A percentile compares a stretch with the other conserved stretches of the same genome.
Evolutionary conservation across 2,329 filamentous ascomycete species (phyloP).

Genomic region (Fusarium guadeloupense): DNA sequence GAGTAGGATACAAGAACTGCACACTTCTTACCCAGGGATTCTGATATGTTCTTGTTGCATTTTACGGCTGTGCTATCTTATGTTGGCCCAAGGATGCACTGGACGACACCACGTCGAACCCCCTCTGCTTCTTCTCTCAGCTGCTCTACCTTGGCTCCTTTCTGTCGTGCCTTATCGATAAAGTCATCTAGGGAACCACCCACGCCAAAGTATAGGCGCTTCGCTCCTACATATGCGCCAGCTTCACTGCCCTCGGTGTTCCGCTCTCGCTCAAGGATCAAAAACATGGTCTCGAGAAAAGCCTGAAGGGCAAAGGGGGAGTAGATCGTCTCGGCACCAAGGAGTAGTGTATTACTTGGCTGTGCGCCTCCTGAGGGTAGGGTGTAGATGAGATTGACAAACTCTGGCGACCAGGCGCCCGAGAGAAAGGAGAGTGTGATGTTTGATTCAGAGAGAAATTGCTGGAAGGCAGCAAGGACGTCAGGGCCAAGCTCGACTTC

Average conservation of each 20-base stretch:
- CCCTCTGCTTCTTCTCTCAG: conserved; percentile 68
- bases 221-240: conserved; percentile 75
- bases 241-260: conserved; percentile 53
- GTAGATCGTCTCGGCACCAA: conserved; percentile 87
- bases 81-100: conserved; percentile 51
- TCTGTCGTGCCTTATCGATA: conserved; percentile 59
- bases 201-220: conserved; percentile 85
- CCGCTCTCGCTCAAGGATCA: conserved; percentile 61
- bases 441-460: conserved; percentile 57
- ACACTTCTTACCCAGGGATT: neutral
- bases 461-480: conserved; percentile 67
- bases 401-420: conserved; percentile 75
- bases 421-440: conserved; percentile 75
- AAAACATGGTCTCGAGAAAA: conserved; percentile 74
- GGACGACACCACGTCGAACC: conserved; percentile 69
- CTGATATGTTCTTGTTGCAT: neutral
- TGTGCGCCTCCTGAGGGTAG: conserved; percentile 19
- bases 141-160: conserved; percentile 59
- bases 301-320: conserved; percentile 74
- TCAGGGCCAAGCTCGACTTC: conserved; percentile 72
- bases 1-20: neutral
- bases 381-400: conserved; percentile 67
- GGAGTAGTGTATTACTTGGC: conserved; percentile 58
- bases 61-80: conserved; percentile 11
- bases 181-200: conserved; percentile 85